Evolutionary conservation across 208 protist species (phyloP).

Genomic region (Trypanosoma caninum): DNA sequence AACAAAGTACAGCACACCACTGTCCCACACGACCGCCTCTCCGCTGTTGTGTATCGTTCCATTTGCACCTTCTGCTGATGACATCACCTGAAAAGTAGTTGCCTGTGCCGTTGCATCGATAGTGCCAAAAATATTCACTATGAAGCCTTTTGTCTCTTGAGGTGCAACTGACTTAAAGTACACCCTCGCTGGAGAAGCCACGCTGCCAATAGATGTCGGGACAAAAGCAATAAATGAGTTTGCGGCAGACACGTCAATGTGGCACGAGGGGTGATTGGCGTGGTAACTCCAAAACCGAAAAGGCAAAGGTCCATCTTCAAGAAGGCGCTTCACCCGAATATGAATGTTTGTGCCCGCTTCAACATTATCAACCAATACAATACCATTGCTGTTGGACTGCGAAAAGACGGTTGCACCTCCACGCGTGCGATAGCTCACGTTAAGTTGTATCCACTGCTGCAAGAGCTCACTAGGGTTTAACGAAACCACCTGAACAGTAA

Average conservation of each 20-base stretch:
- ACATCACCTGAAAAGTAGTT: constrained; percentile 18
- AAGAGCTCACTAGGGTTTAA: constrained; percentile 23
- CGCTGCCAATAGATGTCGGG: constrained; percentile 18
- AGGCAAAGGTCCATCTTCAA: constrained; percentile 50
- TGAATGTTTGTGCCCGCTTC: constrained; percentile 49
- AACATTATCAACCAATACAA: constrained; percentile 49
- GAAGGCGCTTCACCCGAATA: constrained; percentile 45
- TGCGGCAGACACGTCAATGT: constrained; percentile 44
- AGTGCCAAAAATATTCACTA: neutral
- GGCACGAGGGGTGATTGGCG: constrained; percentile 64
- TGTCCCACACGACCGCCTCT: constrained; percentile 20
- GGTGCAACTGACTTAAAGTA: constrained; percentile 59
- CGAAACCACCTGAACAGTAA: constrained; percentile 52
- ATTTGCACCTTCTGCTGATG: neutral
- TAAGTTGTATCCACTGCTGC: constrained; percentile 53
- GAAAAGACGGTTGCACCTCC: constrained; percentile 25
- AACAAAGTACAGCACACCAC: constrained; percentile 13
- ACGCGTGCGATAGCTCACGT: constrained; percentile 45
- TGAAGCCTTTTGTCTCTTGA: constrained; percentile 29
- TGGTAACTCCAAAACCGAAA: constrained; percentile 81
- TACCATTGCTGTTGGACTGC: constrained; percentile 52
- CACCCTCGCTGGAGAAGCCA: constrained; percentile 24
- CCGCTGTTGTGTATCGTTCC: constrained; percentile 5
- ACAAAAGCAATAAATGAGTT: constrained; percentile 54
- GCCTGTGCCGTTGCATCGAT: neutral